Base-by-base conservation (phyloP, 257 asterid species). In the Cordia subcordata region DNA sequence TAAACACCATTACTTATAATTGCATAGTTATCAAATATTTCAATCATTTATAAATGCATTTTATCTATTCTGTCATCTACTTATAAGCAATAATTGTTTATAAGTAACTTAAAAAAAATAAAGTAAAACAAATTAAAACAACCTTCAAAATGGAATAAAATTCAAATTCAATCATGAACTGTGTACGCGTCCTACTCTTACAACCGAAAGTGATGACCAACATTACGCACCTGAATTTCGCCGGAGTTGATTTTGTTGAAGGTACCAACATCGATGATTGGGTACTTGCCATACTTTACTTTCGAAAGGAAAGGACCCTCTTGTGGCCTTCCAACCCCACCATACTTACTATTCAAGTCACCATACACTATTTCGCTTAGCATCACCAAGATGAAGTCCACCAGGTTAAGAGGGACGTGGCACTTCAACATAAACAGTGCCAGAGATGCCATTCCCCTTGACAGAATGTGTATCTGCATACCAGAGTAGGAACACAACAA, bases 191-290 rank as follows among this genome's bases (percentile, higher is more conserved):
- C n/a, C n/a, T n/a, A n/a, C n/a, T n/a, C n/a, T n/a, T n/a, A n/a
- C n/a, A n/a, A n/a, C n/a, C n/a, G n/a, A n/a, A n/a, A n/a, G n/a
- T n/a, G n/a, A n/a, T n/a, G n/a, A n/a, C n/a, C n/a, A n/a, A n/a
- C n/a, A 27, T 27, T 27, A 14, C 62, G 15, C 23, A 90, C 96
- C 93, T 85, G 81, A 77, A 90, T 79, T 53, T 82, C 62, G 5
- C 86, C 72, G 0, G 85, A 73, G 33, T 79, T 83, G 33, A 85
- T 77, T 32, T 85, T 81, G 35, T 10, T 27, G 33, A 60, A 0
- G 21, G 96, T 81, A n/a, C 96, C 97, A 39, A 77, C 78, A 51
- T 90, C 93, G 44, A 87, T 10, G 4, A 90, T 58, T 0, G 96
- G 96, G 57, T 87, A 90, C 53, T 87, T 90, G 0, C 96, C 97